Conservation (phyloP, 768 basidiomycete genomes). For the Boletus pseudo-olivaceus region DNA sequence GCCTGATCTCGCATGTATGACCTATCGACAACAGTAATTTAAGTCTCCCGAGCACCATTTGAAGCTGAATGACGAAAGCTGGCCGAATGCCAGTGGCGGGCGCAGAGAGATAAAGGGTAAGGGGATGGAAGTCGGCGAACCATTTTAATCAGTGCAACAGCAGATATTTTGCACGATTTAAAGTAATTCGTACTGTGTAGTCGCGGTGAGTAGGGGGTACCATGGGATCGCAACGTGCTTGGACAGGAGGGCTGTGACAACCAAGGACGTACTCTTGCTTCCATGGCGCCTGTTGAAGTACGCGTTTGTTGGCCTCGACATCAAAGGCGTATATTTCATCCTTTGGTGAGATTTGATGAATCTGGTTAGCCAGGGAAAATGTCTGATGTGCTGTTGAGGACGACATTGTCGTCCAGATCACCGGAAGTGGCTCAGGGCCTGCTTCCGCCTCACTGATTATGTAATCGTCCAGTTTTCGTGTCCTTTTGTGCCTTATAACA, state of each 20-base stretch:
- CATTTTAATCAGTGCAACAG: conserved; percentile 95
- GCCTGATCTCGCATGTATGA: conserved; percentile 96
- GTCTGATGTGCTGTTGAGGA: conserved; percentile 66
- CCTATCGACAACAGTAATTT: conserved; percentile 45
- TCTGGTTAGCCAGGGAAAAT: conserved; percentile 69
- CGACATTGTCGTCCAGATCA: conserved; percentile 22
- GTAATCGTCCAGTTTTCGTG: background rate
- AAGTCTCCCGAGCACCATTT: background rate
- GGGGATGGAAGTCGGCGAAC: conserved; percentile 34
- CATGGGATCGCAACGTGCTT: background rate
- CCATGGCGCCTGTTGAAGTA: conserved; percentile 79
- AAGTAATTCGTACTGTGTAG: conserved; percentile 67
- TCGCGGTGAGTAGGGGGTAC: background rate
- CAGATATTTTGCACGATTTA: conserved; percentile 92
- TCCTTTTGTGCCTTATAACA: too few relatives aligned
- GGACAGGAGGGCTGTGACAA: conserved; percentile 1
- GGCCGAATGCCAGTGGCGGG: background rate
- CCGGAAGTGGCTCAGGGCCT: background rate
- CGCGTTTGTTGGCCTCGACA: conserved; percentile 57
- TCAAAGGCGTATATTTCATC: conserved; percentile 82
- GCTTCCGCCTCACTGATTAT: background rate
- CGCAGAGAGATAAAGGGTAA: background rate
- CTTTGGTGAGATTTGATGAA: conserved; percentile 65
- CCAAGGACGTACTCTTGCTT: conserved; percentile 64
- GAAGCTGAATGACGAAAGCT: background rate